phyloP scores from a whole-genome alignment of 2,329 filamentous ascomycete species.

The Ceratocystis papillata region DNA sequence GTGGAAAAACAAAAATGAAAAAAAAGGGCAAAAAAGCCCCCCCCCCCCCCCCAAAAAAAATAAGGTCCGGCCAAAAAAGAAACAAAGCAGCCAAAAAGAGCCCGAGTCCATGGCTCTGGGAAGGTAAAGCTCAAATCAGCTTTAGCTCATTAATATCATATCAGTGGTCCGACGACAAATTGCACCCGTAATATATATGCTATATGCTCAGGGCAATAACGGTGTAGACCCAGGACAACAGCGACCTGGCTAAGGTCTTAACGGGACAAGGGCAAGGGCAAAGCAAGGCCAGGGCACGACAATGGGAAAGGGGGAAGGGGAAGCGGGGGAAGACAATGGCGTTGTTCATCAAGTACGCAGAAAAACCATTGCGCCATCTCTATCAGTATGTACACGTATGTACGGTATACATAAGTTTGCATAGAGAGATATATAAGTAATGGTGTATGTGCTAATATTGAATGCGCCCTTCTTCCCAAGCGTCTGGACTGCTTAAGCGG shows the following conservation, averaged over 20 bases:
- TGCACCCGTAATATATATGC: no score
- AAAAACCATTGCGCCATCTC: no score
- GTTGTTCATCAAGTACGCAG: background rate
- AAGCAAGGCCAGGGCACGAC: background rate
- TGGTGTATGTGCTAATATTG: no score
- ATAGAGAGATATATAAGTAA: no score
- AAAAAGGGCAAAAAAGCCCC: background rate
- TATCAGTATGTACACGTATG: no score
- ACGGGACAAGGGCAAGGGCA: no score
- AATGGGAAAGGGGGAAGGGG: background rate
- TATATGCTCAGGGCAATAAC: no score
- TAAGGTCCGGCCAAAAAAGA: background rate
- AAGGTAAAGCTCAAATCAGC: background rate
- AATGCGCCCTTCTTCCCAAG: background rate
- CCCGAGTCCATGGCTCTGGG: constrained; percentile 10
- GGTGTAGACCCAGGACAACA: no score
- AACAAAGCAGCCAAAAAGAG: background rate
- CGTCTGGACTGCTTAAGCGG: background rate
- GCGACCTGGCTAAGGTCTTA: no score
- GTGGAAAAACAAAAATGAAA: no score
- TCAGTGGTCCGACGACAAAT: background rate
- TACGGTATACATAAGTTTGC: no score
- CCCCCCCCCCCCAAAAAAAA: no score
- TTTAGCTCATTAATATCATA: constrained; percentile 8
- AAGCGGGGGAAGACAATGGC: background rate